Percentiles rank a stretch among this genome's conserved stretches.
phyloP scores from a whole-genome alignment of 2,329 filamentous ascomycete species.

The Fusarium temperatum region DNA sequence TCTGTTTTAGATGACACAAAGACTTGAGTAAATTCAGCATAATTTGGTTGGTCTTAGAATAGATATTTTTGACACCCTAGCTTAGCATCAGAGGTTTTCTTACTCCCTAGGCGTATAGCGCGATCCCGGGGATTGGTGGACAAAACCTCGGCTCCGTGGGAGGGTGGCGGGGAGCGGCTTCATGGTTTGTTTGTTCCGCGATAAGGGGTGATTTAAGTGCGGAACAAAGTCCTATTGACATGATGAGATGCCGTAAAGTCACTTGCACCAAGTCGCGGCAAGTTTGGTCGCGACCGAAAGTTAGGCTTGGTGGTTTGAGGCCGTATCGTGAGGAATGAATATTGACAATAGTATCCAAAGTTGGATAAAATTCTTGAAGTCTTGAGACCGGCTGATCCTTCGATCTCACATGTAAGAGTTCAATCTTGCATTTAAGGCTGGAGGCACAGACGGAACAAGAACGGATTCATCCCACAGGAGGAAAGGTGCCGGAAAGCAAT shows the following conservation, averaged over 20 bases:
- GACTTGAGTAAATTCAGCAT: neutral
- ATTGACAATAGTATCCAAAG: neutral
- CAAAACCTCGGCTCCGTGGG: conserved; percentile 42
- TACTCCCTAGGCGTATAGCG: neutral
- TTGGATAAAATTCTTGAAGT: neutral
- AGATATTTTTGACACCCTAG: neutral
- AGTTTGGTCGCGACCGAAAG: conserved; percentile 29
- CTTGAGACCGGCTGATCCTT: neutral
- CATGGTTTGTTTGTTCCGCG: conserved; percentile 39
- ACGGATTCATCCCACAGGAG: conserved; percentile 41
- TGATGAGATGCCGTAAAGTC: conserved; percentile 38
- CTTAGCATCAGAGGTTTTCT: neutral
- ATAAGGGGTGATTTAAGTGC: conserved; percentile 40
- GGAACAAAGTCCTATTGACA: conserved; percentile 38
- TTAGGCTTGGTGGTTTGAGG: conserved; percentile 6
- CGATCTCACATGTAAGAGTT: conserved; percentile 36
- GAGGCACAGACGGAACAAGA: conserved; percentile 38
- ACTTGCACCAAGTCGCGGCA: conserved; percentile 18
- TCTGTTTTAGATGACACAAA: neutral
- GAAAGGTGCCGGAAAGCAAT: conserved; percentile 37
- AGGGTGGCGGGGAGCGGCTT: conserved; percentile 42
- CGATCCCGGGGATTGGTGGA: conserved; percentile 33
- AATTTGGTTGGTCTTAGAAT: neutral
- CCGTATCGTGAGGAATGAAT: neutral
- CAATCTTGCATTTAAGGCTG: conserved; percentile 44